These are phyloP conservation scores for Anastatica hierochuntica DNA, from an alignment of 345 rosid genomes.

Conservation along the genomic window DNA sequence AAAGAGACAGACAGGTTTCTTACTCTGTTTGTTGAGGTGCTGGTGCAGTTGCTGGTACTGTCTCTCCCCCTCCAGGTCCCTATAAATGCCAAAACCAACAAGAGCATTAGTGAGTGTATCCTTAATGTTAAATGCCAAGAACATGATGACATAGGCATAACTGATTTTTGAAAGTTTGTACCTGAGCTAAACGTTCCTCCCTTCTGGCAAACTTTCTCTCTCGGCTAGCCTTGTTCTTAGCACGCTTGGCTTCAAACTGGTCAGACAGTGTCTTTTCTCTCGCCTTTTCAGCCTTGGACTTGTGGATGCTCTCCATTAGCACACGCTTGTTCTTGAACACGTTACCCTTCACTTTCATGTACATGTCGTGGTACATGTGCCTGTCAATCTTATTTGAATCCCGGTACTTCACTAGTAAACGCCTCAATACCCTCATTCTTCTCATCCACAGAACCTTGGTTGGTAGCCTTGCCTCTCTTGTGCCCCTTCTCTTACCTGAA, in stretches of 20 bases:
- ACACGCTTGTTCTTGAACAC: conserved; percentile 73
- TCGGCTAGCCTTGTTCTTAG: conserved; percentile 71
- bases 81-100: conserved; percentile 1
- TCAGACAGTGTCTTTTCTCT: conserved; percentile 66
- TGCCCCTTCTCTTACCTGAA: conserved; percentile 71
- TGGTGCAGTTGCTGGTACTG: conserved; percentile 16
- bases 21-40: conserved; percentile 32
- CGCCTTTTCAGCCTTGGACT: conserved; percentile 60
- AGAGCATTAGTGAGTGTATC: background rate
- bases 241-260: conserved; percentile 66
- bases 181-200: conserved; percentile 65
- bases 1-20: conserved; percentile 10
- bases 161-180: background rate
- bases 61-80: conserved; percentile 35
- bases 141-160: background rate
- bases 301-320: conserved; percentile 76
- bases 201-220: conserved; percentile 67
- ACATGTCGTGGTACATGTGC: conserved; percentile 84
- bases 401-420: conserved; percentile 47
- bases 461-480: conserved; percentile 74
- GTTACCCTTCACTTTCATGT: conserved; percentile 75
- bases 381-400: conserved; percentile 68
- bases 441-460: conserved; percentile 71
- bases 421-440: conserved; percentile 63
- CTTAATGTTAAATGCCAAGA: background rate